phyloP scores from a whole-genome alignment of 305 asterid genomes.

The Rubia occidens region DNA sequence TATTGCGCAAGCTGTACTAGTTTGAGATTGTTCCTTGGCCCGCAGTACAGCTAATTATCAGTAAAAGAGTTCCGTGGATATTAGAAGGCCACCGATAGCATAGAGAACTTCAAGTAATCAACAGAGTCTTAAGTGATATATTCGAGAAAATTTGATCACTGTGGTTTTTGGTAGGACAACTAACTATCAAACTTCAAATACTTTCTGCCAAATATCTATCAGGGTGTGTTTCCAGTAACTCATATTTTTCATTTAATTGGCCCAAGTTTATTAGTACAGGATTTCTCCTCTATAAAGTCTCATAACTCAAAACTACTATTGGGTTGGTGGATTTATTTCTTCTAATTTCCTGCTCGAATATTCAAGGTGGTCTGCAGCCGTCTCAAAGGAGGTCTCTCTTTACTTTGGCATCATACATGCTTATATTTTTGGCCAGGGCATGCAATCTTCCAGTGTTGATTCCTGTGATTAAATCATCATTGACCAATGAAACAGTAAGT shows the following conservation, averaged over 20 bases:
- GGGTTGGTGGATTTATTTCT: conserved; percentile 9
- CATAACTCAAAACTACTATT: not conserved
- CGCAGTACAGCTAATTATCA: not conserved
- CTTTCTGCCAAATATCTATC: not conserved
- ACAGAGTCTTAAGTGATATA: not conserved
- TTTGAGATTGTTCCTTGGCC: not conserved
- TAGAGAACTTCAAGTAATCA: not conserved
- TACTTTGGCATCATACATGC: conserved; percentile 46
- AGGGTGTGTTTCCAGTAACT: not conserved
- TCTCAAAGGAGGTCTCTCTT: conserved; percentile 43
- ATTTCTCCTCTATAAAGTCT: not conserved
- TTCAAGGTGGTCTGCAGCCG: conserved; percentile 39
- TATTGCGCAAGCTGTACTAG: not conserved
- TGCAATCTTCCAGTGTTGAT: conserved; percentile 32
- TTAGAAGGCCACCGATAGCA: not conserved
- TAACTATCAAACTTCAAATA: not conserved
- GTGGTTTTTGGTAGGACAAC: not conserved
- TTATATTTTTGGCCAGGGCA: conserved; percentile 37
- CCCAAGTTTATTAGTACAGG: not conserved
- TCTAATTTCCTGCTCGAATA: conserved; percentile 10
- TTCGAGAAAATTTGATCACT: not conserved
- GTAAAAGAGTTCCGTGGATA: not conserved
- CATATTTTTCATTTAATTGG: not conserved
- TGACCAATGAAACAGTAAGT: conserved; percentile 38
- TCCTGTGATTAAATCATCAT: conserved; percentile 33